These are phyloP conservation scores for Exserohilum rostratum DNA, from an alignment of 2,329 filamentous ascomycete genomes.

Conservation along the genomic window DNA sequence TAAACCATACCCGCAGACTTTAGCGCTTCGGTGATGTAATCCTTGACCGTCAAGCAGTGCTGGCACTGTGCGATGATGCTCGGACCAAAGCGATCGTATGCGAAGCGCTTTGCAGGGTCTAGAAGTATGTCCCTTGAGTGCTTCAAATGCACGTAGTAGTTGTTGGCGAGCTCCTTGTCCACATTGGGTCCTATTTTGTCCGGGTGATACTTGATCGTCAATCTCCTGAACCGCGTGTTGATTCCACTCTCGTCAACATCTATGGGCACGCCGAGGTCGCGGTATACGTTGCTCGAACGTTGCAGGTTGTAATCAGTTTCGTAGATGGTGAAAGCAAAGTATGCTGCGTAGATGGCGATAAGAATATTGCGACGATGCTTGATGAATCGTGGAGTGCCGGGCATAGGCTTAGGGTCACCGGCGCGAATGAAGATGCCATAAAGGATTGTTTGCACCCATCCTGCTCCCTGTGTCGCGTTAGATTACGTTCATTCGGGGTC, in stretches of 20 bases:
- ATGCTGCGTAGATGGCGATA: conserved; percentile 78
- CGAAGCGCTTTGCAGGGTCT: conserved; percentile 75
- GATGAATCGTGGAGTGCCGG: conserved; percentile 70
- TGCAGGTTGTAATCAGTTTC: conserved; percentile 85
- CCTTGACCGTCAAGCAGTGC: conserved; percentile 69
- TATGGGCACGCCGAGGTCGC: conserved; percentile 72
- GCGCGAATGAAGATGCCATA: conserved; percentile 90
- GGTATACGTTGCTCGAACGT: conserved; percentile 76
- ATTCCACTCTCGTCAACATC: conserved; percentile 75
- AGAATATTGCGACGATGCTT: conserved; percentile 82
- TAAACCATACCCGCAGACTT: conserved; percentile 33
- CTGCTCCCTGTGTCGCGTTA: conserved; percentile 37
- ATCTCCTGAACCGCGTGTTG: conserved; percentile 80
- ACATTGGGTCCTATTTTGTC: conserved; percentile 68
- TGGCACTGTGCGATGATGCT: conserved; percentile 61
- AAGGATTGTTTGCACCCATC: conserved; percentile 72
- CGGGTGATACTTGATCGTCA: conserved; percentile 71
- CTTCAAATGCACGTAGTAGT: conserved; percentile 82
- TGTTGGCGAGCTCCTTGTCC: conserved; percentile 40
- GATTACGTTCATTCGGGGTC: not conserved
- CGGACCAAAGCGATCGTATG: conserved; percentile 83
- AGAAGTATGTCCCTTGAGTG: conserved; percentile 85
- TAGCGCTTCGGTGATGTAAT: conserved; percentile 73
- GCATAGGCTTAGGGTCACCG: conserved; percentile 76
- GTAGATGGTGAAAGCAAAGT: conserved; percentile 90